A percentile compares a stretch with the other conserved stretches of the same genome.
Conservation (phyloP, 2,329 filamentous ascomycete species). For the Chaetothyriales sp. region DNA sequence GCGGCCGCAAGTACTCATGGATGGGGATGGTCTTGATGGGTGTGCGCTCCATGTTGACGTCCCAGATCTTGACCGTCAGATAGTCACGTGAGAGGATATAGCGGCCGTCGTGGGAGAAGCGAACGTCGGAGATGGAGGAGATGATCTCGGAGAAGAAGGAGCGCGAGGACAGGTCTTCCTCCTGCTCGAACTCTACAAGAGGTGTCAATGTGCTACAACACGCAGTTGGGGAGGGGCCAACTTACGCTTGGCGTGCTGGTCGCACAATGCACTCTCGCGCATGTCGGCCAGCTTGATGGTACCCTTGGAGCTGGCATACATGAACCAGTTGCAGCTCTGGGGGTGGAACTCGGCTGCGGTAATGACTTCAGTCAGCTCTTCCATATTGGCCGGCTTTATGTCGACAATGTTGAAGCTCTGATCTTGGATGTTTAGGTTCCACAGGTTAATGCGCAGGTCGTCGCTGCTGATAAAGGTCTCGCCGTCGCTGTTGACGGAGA, state of each 20-base stretch:
- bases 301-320: constrained; percentile 98
- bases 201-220: constrained; percentile 2
- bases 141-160: constrained; percentile 99
- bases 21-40: constrained; percentile 98
- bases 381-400: constrained; percentile 99
- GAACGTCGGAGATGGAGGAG: constrained; percentile 95
- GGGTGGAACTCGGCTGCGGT: constrained; percentile 97
- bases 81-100: constrained; percentile 98
- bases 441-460: constrained; percentile 91
- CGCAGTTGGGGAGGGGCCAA: constrained; percentile 11
- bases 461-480: constrained; percentile 99
- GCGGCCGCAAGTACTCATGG: constrained; percentile 86
- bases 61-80: constrained; percentile 98
- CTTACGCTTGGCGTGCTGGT: constrained; percentile 88
- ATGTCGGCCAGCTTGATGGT: constrained; percentile 98
- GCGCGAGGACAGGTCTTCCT: constrained; percentile 89
- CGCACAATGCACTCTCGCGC: constrained; percentile 90
- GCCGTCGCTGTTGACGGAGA: constrained; percentile 98
- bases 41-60: constrained; percentile 96
- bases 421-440: constrained; percentile 98
- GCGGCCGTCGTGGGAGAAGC: constrained; percentile 79
- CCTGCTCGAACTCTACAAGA: constrained; percentile 80
- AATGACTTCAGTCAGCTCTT: constrained; percentile 96
- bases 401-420: constrained; percentile 99
- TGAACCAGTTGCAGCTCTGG: constrained; percentile 97